Evolutionary conservation across 1,284 basidiomycete genomes (phyloP), one percentile per base, ranked within the genome.

Genomic region (Lentinus polychrous): DNA sequence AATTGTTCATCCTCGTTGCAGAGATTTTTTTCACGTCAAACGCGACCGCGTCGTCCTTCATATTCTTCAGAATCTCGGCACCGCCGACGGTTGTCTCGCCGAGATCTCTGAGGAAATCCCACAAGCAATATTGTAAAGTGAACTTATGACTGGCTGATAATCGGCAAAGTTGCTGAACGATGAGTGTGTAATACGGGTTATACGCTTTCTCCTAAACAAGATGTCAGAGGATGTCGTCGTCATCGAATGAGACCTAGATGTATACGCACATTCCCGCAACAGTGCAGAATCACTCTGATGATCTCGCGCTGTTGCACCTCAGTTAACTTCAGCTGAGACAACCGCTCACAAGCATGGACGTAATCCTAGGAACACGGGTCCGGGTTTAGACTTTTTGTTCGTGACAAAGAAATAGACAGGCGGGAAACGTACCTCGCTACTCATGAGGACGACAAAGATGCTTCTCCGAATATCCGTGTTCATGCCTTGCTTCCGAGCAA

Each of bases 401-500:
- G 27, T 27, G 14, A 32, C 7, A 24, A 17, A 8, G 35, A 33
- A 8, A 32, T 5, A 12, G 18, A 37, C 20, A 8, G 5, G 17
- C n/a, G 8, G 7, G 44, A 15, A 38, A 48, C 81, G 57, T 60
- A 94, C 92, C 62, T 94, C 91, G 58, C 88, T 89, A 57, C 90
- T 94, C 86, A 99, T 92, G 31, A 99, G 71, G 12, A 94, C 86
- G 24, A 94, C 81, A 60, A 99, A 99, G 43, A 98, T 85, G 50
- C 83, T 85, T 48, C 93, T 75, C 32, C 95, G 79, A 27, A 97
- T 86, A 55, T 97, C 94, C 0, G 95, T 98, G 63, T 99, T 99
- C 95, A 99, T 99, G 18, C 96, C 96, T 62, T 99, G 96, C 61
- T 85, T 86, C 54, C 83, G 76, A 0, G 95, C 95, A 11, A 98